phyloP scores from a whole-genome alignment of 371 early-diverging fungal genomes.

The Lichtheimia corymbifera region DNA sequence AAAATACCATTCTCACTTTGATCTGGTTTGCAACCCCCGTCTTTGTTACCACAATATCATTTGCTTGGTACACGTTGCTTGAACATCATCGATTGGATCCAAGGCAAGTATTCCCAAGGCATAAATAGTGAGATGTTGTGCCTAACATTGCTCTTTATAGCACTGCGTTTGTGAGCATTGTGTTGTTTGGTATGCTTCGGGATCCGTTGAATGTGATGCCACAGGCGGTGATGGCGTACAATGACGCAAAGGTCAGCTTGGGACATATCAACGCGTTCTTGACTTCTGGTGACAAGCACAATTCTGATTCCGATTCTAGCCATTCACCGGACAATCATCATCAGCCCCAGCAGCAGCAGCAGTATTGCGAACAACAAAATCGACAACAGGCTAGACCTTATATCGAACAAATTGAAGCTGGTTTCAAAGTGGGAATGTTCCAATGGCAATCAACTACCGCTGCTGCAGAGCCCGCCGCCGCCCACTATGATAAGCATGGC shows the following conservation, averaged over 20 bases:
- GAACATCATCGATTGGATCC: constrained; percentile 65
- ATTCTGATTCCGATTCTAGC: constrained; percentile 15
- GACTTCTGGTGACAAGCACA: constrained; percentile 24
- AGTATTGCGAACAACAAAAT: background rate
- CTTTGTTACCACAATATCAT: constrained; percentile 63
- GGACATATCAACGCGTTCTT: constrained; percentile 57
- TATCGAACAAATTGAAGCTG: constrained; percentile 21
- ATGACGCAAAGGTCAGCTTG: constrained; percentile 58
- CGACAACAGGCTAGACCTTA: constrained; percentile 2
- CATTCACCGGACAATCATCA: constrained; percentile 1
- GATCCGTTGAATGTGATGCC: constrained; percentile 67
- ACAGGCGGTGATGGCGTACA: constrained; percentile 59
- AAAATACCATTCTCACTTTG: constrained; percentile 57
- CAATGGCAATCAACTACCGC: constrained; percentile 20
- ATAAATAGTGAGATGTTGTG: background rate
- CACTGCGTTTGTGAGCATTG: constrained; percentile 67
- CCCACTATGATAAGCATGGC: background rate
- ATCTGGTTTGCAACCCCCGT: constrained; percentile 75
- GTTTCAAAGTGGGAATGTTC: constrained; percentile 24
- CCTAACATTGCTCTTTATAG: constrained; percentile 14
- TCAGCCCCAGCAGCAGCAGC: no score
- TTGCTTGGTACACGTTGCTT: constrained; percentile 66
- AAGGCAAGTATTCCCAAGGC: constrained; percentile 28
- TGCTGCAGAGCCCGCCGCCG: background rate
- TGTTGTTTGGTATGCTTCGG: constrained; percentile 62